Evolutionary conservation across 257 asterid genomes (phyloP).

Genomic region (Cinchona pubescens): DNA sequence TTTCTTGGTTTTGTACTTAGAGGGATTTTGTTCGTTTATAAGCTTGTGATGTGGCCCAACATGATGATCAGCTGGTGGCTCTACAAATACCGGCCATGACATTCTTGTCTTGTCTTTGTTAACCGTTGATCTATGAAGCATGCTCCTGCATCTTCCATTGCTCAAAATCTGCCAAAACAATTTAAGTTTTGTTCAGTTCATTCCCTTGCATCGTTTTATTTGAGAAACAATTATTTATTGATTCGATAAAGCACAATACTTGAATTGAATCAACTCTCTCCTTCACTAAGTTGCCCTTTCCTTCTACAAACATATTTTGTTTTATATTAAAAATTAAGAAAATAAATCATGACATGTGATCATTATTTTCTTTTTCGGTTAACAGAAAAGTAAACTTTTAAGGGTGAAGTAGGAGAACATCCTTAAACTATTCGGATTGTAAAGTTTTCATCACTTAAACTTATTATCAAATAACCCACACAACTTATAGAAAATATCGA

Average conservation of each 20-base stretch:
- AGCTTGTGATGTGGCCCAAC: constrained; percentile 54
- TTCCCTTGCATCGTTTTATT: neutral
- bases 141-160: constrained; percentile 57
- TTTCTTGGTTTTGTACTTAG: constrained; percentile 56
- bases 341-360: no score
- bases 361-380: no score
- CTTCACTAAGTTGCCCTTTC: neutral
- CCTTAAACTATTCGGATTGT: no score
- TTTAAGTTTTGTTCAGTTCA: neutral
- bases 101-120: constrained; percentile 57
- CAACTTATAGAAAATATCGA: no score
- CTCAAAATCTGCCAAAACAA: constrained; percentile 43
- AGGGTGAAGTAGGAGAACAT: no score
- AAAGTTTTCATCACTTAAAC: no score
- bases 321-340: no score
- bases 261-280: neutral
- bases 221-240: neutral
- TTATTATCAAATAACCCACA: no score
- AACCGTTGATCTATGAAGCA: constrained; percentile 48
- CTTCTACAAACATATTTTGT: no score
- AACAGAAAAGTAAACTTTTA: no score
- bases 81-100: constrained; percentile 72
- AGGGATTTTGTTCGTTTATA: constrained; percentile 25
- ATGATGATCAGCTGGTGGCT: constrained; percentile 53
- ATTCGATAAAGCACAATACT: neutral